Percentiles rank a stretch among this genome's conserved stretches.
phyloP scores from a whole-genome alignment of 164 flowering plant species.

The Tinospora cordifolia region DNA sequence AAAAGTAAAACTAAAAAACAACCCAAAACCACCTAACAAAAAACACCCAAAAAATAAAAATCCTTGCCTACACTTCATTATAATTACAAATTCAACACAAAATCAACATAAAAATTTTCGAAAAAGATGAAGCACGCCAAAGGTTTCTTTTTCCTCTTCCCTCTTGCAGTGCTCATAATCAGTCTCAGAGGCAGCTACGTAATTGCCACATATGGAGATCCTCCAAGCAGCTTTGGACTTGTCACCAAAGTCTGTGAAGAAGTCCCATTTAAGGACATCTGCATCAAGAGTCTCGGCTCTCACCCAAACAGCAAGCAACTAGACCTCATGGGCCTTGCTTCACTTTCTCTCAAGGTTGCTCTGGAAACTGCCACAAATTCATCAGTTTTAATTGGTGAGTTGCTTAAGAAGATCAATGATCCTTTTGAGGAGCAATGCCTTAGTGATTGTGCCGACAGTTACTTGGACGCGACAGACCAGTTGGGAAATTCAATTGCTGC shows the following conservation, averaged over 20 bases:
- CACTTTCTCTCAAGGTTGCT: constrained; percentile 14
- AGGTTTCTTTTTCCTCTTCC: constrained; percentile 4
- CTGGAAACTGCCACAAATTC: constrained; percentile 7
- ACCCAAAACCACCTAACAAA: not conserved
- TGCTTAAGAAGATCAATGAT: not conserved
- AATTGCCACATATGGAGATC: not conserved
- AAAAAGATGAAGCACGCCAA: not conserved
- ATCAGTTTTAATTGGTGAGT: not conserved
- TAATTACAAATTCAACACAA: not conserved
- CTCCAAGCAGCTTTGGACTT: constrained; percentile 3
- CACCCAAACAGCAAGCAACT: constrained; percentile 15
- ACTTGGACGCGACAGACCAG: constrained; percentile 19
- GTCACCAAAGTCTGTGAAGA: constrained; percentile 9
- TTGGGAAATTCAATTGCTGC: constrained; percentile 19
- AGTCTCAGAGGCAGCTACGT: not conserved
- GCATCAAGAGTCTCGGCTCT: constrained; percentile 13
- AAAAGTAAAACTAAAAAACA: not conserved
- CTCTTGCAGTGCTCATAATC: constrained; percentile 2
- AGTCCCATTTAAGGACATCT: constrained; percentile 14
- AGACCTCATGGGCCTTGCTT: constrained; percentile 16
- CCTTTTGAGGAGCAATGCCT: constrained; percentile 11
- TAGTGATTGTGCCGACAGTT: constrained; percentile 21
- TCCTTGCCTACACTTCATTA: not conserved
- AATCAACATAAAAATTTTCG: too few relatives aligned
- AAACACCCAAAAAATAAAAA: not conserved